Conservation (phyloP, 768 basidiomycete genomes). For the Tricholomella constricta region DNA sequence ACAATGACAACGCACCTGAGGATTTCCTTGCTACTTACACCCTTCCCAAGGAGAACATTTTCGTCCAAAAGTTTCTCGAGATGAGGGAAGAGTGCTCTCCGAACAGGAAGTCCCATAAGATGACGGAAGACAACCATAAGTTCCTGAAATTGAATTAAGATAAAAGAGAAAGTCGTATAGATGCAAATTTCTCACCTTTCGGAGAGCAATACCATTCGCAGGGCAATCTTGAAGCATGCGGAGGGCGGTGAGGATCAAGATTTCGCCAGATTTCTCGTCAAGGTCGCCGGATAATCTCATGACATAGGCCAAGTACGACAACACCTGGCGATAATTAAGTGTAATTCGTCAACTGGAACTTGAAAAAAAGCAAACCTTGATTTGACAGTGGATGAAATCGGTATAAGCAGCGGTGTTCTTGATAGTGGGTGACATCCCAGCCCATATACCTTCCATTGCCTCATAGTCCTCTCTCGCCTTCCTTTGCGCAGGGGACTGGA, state of each 20-base stretch:
- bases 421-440: constrained; percentile 78
- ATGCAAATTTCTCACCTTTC: constrained; percentile 58
- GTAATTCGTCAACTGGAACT: background rate
- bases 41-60: constrained; percentile 81
- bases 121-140: constrained; percentile 92
- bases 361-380: constrained; percentile 64
- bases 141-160: constrained; percentile 55
- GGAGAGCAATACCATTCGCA: constrained; percentile 73
- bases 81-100: constrained; percentile 76
- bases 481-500: constrained; percentile 82
- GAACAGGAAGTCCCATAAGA: constrained; percentile 76
- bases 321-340: constrained; percentile 53
- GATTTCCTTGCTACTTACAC: constrained; percentile 82
- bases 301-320: constrained; percentile 91
- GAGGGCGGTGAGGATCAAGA: constrained; percentile 75
- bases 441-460: constrained; percentile 80
- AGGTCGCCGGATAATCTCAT: constrained; percentile 64
- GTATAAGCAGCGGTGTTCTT: constrained; percentile 72
- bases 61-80: constrained; percentile 93
- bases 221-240: constrained; percentile 95
- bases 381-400: constrained; percentile 86
- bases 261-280: constrained; percentile 76
- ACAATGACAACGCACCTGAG: constrained; percentile 52
- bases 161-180: background rate
- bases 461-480: constrained; percentile 77